Percentiles rank a stretch among this genome's conserved stretches.
Conservation (phyloP, 2,329 filamentous ascomycete genomes). For the Thelonectria discophora region DNA sequence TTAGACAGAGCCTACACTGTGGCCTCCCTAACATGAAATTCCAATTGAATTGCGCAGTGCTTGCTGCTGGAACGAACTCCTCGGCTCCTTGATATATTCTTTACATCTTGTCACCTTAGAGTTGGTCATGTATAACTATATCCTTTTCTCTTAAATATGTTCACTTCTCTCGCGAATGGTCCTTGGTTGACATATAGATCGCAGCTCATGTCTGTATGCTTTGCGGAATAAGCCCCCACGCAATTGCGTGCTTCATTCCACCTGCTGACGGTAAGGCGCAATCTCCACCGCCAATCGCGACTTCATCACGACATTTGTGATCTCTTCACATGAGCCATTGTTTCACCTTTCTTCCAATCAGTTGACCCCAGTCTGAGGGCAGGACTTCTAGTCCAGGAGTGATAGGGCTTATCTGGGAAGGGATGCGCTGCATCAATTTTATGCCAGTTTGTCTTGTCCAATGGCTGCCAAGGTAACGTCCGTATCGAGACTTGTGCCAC, state of each 20-base stretch:
- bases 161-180: too few species aligned
- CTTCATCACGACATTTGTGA: conserved; percentile 15
- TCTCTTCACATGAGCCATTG: conserved; percentile 2
- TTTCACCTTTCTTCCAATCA: conserved; percentile 13
- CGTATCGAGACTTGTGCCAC: conserved; percentile 1
- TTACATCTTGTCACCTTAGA: too few species aligned
- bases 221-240: not conserved
- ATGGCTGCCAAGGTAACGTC: not conserved
- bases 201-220: not conserved
- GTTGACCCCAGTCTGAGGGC: not conserved
- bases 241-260: not conserved
- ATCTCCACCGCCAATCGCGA: conserved; percentile 18
- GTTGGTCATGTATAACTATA: too few species aligned
- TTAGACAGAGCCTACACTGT: too few species aligned
- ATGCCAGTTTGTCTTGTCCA: not conserved
- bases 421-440: conserved; percentile 4
- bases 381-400: not conserved
- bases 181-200: not conserved
- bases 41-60: too few species aligned
- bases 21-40: too few species aligned
- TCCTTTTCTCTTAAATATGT: too few species aligned
- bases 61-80: too few species aligned
- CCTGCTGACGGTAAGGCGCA: conserved; percentile 10
- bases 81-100: too few species aligned
- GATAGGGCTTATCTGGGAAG: not conserved